phyloP scores from a whole-genome alignment of 805 yeast species.

The Nadsonia fulvescens region DNA sequence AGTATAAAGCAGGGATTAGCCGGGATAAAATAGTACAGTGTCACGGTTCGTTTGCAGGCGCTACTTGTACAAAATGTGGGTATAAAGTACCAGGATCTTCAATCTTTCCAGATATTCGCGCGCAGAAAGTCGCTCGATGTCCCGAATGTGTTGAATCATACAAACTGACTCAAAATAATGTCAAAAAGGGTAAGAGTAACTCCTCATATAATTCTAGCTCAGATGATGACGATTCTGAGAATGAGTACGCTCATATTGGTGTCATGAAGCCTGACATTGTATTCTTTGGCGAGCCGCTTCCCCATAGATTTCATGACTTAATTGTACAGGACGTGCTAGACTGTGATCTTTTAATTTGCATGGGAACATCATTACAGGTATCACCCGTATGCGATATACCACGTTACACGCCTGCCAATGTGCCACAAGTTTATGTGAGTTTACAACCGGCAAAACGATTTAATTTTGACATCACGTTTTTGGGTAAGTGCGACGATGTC shows the following conservation, averaged over 20 bases:
- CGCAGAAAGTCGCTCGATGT: conserved; percentile 49
- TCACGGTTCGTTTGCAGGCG: conserved; percentile 83
- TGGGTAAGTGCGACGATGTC: conserved; percentile 75
- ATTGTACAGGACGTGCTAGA: conserved; percentile 20
- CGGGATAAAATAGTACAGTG: conserved; percentile 63
- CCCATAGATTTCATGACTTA: conserved; percentile 43
- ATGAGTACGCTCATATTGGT: conserved; percentile 28
- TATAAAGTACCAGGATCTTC: conserved; percentile 46
- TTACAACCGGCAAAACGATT: conserved; percentile 58
- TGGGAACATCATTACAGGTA: conserved; percentile 83
- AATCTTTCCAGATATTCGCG: conserved; percentile 41
- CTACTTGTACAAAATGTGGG: conserved; percentile 66
- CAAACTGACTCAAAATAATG: conserved; percentile 19
- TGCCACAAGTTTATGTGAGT: conserved; percentile 70
- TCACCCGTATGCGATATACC: conserved; percentile 84
- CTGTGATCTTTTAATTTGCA: conserved; percentile 67
- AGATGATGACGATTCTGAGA: conserved; percentile 16
- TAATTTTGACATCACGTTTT: conserved; percentile 57
- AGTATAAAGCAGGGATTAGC: conserved; percentile 58
- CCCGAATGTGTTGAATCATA: conserved; percentile 33
- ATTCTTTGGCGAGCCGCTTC: conserved; percentile 75
- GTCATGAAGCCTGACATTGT: conserved; percentile 88
- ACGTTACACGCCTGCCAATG: conserved; percentile 47
- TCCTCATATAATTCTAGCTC: no score
- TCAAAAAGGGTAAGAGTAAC: conserved; percentile 13